Conservation (phyloP, 2,329 filamentous ascomycete species). For the Xylaria sp. region DNA sequence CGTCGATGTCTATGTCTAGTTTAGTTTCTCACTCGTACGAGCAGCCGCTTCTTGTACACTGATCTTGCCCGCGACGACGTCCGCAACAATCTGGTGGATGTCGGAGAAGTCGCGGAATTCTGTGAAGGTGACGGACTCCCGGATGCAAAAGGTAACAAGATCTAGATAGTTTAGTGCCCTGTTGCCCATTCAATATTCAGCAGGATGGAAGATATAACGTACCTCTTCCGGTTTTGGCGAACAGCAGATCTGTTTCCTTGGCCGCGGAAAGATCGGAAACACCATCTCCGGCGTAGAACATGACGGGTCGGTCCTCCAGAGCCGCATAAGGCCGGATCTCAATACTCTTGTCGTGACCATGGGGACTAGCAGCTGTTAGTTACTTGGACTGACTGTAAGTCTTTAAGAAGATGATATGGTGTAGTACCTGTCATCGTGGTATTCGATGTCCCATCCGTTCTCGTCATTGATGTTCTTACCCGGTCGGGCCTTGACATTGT, state of each 20-base stretch:
- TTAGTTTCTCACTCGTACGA: slow-evolving; percentile 31
- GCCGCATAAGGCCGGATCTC: slow-evolving; percentile 83
- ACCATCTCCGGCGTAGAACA: slow-evolving; percentile 94
- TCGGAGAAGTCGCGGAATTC: slow-evolving; percentile 79
- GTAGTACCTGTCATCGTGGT: slow-evolving; percentile 72
- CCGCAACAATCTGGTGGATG: slow-evolving; percentile 70
- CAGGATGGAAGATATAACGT: slow-evolving; percentile 25
- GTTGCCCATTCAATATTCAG: neutral
- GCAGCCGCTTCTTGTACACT: slow-evolving; percentile 64
- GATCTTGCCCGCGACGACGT: slow-evolving; percentile 67
- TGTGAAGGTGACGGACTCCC: slow-evolving; percentile 79
- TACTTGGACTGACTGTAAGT: slow-evolving; percentile 5
- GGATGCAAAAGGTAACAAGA: slow-evolving; percentile 80
- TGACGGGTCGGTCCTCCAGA: slow-evolving; percentile 68
- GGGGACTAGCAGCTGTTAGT: slow-evolving; percentile 48
- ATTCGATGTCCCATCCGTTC: slow-evolving; percentile 82
- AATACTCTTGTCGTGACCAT: slow-evolving; percentile 95
- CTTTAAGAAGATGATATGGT: neutral
- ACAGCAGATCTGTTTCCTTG: slow-evolving; percentile 85
- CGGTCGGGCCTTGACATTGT: slow-evolving; percentile 61
- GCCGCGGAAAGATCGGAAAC: slow-evolving; percentile 90
- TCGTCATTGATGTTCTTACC: slow-evolving; percentile 71
- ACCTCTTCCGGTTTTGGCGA: slow-evolving; percentile 88
- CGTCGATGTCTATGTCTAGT: slow-evolving; percentile 9
- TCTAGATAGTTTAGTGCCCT: slow-evolving; percentile 45